phyloP scores from a whole-genome alignment of 2,329 filamentous ascomycete species.

The Emmonsiellopsis sp. region DNA sequence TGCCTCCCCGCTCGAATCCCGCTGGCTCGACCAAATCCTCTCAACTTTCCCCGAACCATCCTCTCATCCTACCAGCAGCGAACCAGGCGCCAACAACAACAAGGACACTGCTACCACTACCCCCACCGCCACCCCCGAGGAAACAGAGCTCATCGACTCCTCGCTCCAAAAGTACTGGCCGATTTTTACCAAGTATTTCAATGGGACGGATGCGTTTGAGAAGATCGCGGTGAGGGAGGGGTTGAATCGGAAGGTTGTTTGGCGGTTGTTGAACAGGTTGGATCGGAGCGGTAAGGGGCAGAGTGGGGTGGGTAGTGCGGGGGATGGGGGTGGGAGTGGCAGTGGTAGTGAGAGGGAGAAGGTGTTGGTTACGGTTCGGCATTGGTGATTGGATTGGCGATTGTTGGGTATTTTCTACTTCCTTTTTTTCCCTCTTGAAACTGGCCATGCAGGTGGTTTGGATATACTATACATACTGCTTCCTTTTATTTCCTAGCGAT shows the following conservation, averaged over 20 bases:
- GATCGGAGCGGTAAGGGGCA: slow-evolving; percentile 51
- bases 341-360: slow-evolving; percentile 24
- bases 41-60: slow-evolving; percentile 23
- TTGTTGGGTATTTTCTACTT: no score
- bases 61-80: slow-evolving; percentile 7
- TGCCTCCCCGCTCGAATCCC: slow-evolving; percentile 66
- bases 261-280: slow-evolving; percentile 49
- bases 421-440: no score
- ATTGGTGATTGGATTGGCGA: slow-evolving; percentile 46
- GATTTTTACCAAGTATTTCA: slow-evolving; percentile 72
- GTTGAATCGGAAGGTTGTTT: slow-evolving; percentile 65
- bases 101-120: neutral
- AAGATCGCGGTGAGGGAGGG: slow-evolving; percentile 77
- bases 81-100: neutral
- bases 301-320: slow-evolving; percentile 6
- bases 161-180: slow-evolving; percentile 57
- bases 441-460: no score
- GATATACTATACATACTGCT: no score
- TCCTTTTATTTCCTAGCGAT: no score
- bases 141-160: slow-evolving; percentile 10
- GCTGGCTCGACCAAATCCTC: slow-evolving; percentile 50
- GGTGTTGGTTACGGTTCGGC: slow-evolving; percentile 52
- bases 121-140: slow-evolving; percentile 5
- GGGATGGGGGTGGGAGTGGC: slow-evolving; percentile 11
- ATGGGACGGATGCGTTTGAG: slow-evolving; percentile 75